Evolutionary conservation across 169 alveolate genomes (phyloP), one percentile per base, ranked within the genome.

Genomic region (Plasmodium gaboni): DNA sequence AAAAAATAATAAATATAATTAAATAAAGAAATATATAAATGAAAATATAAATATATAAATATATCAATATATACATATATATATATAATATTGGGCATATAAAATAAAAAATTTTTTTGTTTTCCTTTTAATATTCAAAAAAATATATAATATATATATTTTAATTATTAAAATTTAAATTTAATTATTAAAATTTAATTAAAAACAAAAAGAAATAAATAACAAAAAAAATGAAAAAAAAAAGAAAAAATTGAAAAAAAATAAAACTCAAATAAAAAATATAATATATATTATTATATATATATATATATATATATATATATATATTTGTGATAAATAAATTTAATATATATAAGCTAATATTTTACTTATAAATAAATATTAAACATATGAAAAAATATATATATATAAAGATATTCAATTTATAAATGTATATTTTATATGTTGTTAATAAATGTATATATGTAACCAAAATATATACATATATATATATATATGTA

Each of bases 181-280:
- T 74, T 74, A 74, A 74, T 74, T 74, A 74, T 74, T 74, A 74
- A 74, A 74, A n/a, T 74, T 74, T 53, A 53, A 63, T 63, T 74
- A 61, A 74, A 74, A 74, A 74, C 71, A 46, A 32, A 51, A 73
- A 26, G 42, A 74, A 55, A 38, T 1, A 28, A 71, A 53, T 15
- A 71, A 71, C 83, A 71, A 71, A 17, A 70, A 70, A 65, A 70
- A 70, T 60, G 61, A 74, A 74, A 19, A 26, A 73, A 74, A 13
- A 74, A 57, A 61, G 10, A 46, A 61, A 63, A 74, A 46, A 63
- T 13, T 51, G 60, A 12, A 51, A 13, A 51, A 69, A 69, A 69
- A 42, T 15, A 53, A 42, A 32, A 32, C 44, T 32, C 44, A 32
- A 32, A 32, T 32, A 32, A 3, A 32, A 32, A 32, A 32, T 32